Conservation (phyloP, 139 green algal genomes). For the Diplosphaera chodatii region DNA sequence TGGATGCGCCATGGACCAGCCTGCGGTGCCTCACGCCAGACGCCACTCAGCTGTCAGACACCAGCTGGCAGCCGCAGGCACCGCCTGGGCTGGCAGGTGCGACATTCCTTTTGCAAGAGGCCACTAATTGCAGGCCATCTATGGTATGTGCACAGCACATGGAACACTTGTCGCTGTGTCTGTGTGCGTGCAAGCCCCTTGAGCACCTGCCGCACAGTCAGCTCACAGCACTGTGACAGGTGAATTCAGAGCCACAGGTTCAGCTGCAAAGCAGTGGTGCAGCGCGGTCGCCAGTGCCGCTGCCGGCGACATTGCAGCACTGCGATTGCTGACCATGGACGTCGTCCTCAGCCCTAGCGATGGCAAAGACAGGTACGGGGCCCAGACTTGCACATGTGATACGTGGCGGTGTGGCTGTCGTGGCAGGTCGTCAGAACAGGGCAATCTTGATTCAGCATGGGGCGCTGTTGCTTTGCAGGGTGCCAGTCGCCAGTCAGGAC, state of each 20-base stretch:
- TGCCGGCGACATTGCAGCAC: slow-evolving; percentile 42
- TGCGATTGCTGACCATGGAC: slow-evolving; percentile 53
- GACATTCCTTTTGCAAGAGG: too few species aligned
- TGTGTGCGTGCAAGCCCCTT: too few species aligned
- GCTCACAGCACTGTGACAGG: too few species aligned
- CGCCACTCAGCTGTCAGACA: slow-evolving; percentile 62
- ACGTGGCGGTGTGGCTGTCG: too few species aligned
- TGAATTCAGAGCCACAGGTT: background rate
- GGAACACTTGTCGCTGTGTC: too few species aligned
- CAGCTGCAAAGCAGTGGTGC: background rate
- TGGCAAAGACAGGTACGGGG: slow-evolving; percentile 23
- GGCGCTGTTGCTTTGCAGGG: slow-evolving; percentile 22
- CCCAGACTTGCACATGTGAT: too few species aligned
- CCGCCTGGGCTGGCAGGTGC: background rate
- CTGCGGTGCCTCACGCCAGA: slow-evolving; percentile 53
- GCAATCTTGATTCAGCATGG: too few species aligned
- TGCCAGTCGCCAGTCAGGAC: slow-evolving; percentile 35
- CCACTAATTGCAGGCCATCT: too few species aligned
- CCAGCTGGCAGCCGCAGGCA: slow-evolving; percentile 35
- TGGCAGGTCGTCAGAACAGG: too few species aligned
- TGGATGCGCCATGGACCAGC: slow-evolving; percentile 33
- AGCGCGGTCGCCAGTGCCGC: slow-evolving; percentile 1
- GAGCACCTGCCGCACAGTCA: too few species aligned
- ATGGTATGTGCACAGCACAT: too few species aligned
- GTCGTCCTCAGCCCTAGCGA: slow-evolving; percentile 44